phyloP scores from a whole-genome alignment of 768 basidiomycete species.

The Coprinopsis sp. region DNA sequence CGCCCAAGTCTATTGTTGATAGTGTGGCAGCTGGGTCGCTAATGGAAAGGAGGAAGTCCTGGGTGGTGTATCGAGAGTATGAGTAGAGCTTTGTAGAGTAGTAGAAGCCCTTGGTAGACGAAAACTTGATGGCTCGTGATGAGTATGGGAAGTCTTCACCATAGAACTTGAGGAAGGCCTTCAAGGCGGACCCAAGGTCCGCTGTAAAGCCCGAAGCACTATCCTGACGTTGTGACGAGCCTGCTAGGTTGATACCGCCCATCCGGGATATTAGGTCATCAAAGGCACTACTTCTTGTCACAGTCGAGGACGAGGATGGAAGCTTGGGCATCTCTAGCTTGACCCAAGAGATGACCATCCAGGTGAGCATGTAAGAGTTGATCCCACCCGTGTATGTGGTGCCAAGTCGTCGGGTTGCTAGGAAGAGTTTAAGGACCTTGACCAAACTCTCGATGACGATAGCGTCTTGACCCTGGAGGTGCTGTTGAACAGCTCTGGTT shows the following conservation, averaged over 20 bases:
- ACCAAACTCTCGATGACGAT: constrained; percentile 16
- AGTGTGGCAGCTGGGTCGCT: constrained; percentile 18
- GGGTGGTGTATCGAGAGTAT: constrained; percentile 9
- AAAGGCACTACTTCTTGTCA: background rate
- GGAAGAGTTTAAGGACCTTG: constrained; percentile 22
- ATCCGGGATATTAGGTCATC: background rate
- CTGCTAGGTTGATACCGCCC: background rate
- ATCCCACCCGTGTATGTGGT: constrained; percentile 24
- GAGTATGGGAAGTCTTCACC: constrained; percentile 19
- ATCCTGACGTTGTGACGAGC: too few species aligned
- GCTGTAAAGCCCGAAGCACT: too few species aligned
- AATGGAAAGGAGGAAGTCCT: constrained; percentile 19
- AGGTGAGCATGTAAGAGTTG: constrained; percentile 23
- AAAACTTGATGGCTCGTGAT: constrained; percentile 15
- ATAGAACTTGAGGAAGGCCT: constrained; percentile 21
- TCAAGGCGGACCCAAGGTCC: constrained; percentile 17
- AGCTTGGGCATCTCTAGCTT: constrained; percentile 20
- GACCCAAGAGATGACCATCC: constrained; percentile 27
- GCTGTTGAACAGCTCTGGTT: constrained; percentile 15
- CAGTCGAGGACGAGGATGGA: background rate
- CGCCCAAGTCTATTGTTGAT: constrained; percentile 20
- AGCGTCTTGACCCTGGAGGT: constrained; percentile 5
- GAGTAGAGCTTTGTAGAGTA: constrained; percentile 11
- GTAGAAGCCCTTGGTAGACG: constrained; percentile 11
- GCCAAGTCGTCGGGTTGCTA: constrained; percentile 20